A percentile compares a stretch with the other conserved stretches of the same genome.
These are phyloP conservation scores for Arachis stenosperma DNA, from an alignment of 306 rosid genomes.

Conservation along the genomic window DNA sequence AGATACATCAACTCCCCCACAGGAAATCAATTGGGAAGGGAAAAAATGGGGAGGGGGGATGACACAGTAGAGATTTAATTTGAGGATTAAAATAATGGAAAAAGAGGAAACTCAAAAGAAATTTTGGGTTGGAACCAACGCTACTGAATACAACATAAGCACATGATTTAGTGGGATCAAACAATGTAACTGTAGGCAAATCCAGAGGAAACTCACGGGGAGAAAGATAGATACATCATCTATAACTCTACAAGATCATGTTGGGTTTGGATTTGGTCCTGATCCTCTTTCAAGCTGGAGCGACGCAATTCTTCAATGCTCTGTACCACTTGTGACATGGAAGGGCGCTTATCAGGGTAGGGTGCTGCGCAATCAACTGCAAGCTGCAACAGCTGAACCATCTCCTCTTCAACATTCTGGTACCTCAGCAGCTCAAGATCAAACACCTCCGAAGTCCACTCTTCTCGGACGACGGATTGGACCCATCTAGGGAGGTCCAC, in stretches of 20 bases:
- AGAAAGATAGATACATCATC: constrained; percentile 39
- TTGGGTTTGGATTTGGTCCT: constrained; percentile 43
- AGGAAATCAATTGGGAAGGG: constrained; percentile 34
- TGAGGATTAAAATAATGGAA: background rate
- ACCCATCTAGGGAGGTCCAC: constrained; percentile 82
- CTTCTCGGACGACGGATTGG: constrained; percentile 69
- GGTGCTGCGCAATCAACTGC: constrained; percentile 76
- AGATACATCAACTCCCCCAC: constrained; percentile 47
- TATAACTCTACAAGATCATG: constrained; percentile 41
- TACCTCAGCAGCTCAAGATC: constrained; percentile 69
- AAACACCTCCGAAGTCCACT: constrained; percentile 75
- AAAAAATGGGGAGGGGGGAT: background rate
- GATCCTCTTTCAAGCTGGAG: constrained; percentile 46
- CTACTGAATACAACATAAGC: constrained; percentile 39
- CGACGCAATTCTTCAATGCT: constrained; percentile 58
- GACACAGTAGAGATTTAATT: constrained; percentile 30
- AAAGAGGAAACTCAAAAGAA: constrained; percentile 36
- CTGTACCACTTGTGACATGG: constrained; percentile 55
- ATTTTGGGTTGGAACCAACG: constrained; percentile 44
- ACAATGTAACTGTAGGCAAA: constrained; percentile 30
- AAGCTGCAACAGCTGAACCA: constrained; percentile 70
- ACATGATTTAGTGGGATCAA: constrained; percentile 44
- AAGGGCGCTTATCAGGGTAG: constrained; percentile 68
- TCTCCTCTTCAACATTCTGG: constrained; percentile 71
- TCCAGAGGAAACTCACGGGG: constrained; percentile 26